Evolutionary conservation across 2,329 filamentous ascomycete genomes (phyloP).

Genomic region (Incumbomyces lentus): DNA sequence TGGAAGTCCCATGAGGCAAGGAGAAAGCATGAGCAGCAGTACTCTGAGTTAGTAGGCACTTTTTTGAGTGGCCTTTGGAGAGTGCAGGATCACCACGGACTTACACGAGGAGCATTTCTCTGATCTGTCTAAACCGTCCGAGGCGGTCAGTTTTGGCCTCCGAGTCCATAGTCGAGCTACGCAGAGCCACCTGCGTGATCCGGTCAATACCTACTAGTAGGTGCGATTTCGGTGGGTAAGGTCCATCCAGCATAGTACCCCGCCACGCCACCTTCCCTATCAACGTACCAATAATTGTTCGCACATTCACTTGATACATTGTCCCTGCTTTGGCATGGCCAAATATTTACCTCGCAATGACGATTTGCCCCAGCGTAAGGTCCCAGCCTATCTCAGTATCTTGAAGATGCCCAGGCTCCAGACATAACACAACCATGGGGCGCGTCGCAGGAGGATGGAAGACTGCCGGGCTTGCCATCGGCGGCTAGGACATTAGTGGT

Average conservation of each 20-base stretch:
- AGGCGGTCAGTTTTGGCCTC: too few species aligned
- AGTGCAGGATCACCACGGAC: too few species aligned
- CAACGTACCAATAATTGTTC: constrained; percentile 7
- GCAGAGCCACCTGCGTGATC: too few species aligned
- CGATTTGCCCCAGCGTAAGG: constrained; percentile 3
- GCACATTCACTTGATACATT: background rate
- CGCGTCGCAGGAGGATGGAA: background rate
- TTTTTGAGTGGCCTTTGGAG: too few species aligned
- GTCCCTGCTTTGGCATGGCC: constrained; percentile 5
- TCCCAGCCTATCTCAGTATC: constrained; percentile 1
- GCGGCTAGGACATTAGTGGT: too few species aligned
- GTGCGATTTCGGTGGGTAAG: constrained; percentile 6
- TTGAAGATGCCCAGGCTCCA: background rate
- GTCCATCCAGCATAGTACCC: constrained; percentile 7
- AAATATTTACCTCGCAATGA: constrained; percentile 3
- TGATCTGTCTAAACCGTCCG: too few species aligned
- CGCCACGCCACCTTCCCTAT: constrained; percentile 5
- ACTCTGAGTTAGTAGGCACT: too few species aligned
- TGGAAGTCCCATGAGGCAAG: too few species aligned
- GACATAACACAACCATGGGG: background rate
- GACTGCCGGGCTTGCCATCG: constrained; percentile 2
- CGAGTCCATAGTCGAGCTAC: too few species aligned
- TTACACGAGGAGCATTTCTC: too few species aligned
- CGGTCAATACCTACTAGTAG: too few species aligned
- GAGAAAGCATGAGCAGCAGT: too few species aligned